Base-by-base conservation (phyloP, 495 filamentous ascomycete genomes). In the Penicillium manginii region DNA sequence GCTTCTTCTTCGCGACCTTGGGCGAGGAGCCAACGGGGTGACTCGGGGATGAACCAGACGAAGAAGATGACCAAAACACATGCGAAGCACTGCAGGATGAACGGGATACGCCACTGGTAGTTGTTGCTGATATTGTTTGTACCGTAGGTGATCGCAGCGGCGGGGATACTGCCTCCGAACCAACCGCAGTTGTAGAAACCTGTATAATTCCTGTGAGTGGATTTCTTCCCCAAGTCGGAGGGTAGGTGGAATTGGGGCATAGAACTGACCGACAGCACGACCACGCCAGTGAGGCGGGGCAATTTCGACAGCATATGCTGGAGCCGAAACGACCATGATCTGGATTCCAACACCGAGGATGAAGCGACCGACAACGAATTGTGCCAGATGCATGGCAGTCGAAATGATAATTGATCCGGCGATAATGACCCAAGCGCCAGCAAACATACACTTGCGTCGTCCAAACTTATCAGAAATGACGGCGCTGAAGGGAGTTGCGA, bases 271-370 rank as follows among this genome's bases (percentile, higher is more conserved):
- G 85, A 74, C 51, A 83, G 83, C 69, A 60, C 50, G 69, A 19
- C 88, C 88, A 61, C 90, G 84, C 73, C 85, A 90, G 18, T 85
- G 84, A 4, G 90, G 89, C 54, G 90, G 89, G 14, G 86, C 79
- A 64, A 92, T 88, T 70, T 93, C 91, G 22, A 89, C 84, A 19
- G 90, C 86, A 62, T 92, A 93, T 21, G 86, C 84, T 1, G 89
- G 91, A 1, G 87, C 91, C 6, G 90, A 88, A n/a, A 89, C 83
- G 29, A 85, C 81, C 60, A 84, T 83, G 48, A 91, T 82, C 37
- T 84, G 83, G 39, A 91, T 87, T 14, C 90, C 90, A 57, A 90
- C 88, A 14, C 90, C 89, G 29, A 94, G 83, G 11, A 92, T 65
- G 67, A 92, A 91, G 3, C 91, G 86, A 17, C 90, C 91, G 31